Base-by-base conservation (phyloP, 164 flowering plant species). In the Chloranthus sessilifolius region DNA sequence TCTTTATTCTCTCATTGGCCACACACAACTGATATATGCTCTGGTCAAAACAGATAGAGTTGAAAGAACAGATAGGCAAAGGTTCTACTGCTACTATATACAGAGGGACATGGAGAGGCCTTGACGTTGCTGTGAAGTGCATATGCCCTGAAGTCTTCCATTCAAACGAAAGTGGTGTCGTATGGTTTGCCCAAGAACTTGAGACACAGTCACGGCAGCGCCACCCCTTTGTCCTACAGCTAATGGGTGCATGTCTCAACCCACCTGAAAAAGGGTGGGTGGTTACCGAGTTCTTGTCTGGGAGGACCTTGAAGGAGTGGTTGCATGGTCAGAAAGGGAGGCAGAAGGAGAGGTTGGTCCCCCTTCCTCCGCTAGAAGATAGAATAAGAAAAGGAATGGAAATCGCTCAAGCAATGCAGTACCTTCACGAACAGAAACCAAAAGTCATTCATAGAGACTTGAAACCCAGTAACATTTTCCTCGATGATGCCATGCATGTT, bases 331-430 rank as follows among this genome's bases (percentile, higher is more conserved):
- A 63, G 0, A 76, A 68, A 0, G 61, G 48, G 3, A 58, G 85
- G 35, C 23, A 47, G 9, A 60, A 42, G 19, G 72, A 66, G 50
- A 66, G 85, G 46, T 42, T 35, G 1, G 16, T 62, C 0, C 72
- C 78, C 7, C 71, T 81, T 37, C 91, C 83, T 2, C 69, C 77
- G 0, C 31, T 84, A 3, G 15, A 50, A 40, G 74, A 74, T 21
- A 74, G 85, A 22, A 2, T 84, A 21, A 55, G 16, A 1, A 72
- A 52, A 63, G 92, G 79, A 0, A 21, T 77, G 46, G 88, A 83
- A 63, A 75, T 81, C 10, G 64, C 88, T 34, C 80, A 77, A 51
- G 92, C 77, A 2, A 77, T 81, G 85, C 80, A 75, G 31, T 84
- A 81, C 59, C 68, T 84, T 2, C 92, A 84, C 33, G 74, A 67